Base-by-base conservation (phyloP, 495 filamentous ascomycete genomes). In the Talaromyces stipitatus region DNA sequence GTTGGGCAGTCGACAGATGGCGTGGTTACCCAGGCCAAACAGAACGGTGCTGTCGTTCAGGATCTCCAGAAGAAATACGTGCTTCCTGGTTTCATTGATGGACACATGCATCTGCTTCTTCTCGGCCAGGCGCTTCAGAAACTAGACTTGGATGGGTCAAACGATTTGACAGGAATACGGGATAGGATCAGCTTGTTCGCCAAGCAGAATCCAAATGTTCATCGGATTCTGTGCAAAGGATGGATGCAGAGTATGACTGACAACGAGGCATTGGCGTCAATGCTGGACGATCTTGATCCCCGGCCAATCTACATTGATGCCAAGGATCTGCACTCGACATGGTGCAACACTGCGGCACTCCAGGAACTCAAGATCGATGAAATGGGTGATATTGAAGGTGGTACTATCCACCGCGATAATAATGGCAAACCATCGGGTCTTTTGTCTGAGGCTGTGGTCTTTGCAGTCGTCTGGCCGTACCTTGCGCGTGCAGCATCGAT, bases 51-150 rank as follows among this genome's bases (percentile, higher is more conserved):
- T 1, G 60, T 41, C 3, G 36, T 67, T 2, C 65, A 69, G 55
- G 76, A 85, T 60, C 68, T 87, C 16, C 48, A 70, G 1, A 66
- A 74, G 33, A 69, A 66, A 20, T 75, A 78, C 23, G 67, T 86
- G 10, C 65, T 85, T 28, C 84, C 84, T 0, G 82, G 83, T 23
- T 87, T 87, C 61, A 79, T 87, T 48, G 84, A 87, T 60, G 80
- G 76, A 3, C 84, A 87, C 62, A 78, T 84, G 62, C 84, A 87
- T 58, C 72, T 87, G 24, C 67, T 85, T 58, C 74, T 85, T 23
- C 74, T 83, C 32, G 84, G 82, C 7, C 77, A 81, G 30, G 78
- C 84, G 0, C 73, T 85, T 18, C 75, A 73, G 56, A 85, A 85
- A 62, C 67, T 80, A 27, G 70, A 78, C 52, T 71, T 87, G 4